Conservation (phyloP, 2,329 filamentous ascomycete species). For the Pyrenochaeta sp. region DNA sequence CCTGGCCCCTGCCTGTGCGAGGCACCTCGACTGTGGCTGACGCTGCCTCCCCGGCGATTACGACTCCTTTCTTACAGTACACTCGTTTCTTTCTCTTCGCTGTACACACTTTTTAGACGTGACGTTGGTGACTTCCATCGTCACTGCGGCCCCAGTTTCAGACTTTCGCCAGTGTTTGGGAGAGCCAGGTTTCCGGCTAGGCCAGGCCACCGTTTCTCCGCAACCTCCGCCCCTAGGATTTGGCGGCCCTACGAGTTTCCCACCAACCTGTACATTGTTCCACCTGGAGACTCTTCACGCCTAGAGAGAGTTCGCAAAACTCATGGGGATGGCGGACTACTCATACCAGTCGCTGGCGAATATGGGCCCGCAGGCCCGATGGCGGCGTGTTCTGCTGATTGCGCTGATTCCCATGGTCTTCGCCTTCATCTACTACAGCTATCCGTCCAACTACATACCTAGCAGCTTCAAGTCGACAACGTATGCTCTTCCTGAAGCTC, state of each 20-base stretch:
- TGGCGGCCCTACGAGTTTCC: background rate
- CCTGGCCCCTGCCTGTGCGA: slow-evolving; percentile 15
- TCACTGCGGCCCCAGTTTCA: background rate
- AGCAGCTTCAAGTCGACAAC: slow-evolving; percentile 25
- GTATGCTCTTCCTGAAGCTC: slow-evolving; percentile 23
- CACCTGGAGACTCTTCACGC: background rate
- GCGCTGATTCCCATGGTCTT: slow-evolving; percentile 41
- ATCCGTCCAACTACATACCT: slow-evolving; percentile 33
- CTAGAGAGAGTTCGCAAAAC: background rate
- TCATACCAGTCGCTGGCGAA: slow-evolving; percentile 42
- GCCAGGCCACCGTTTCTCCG: slow-evolving; percentile 1
- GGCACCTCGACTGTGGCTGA: slow-evolving; percentile 19
- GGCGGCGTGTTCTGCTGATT: slow-evolving; percentile 45
- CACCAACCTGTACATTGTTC: background rate
- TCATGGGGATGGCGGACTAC: slow-evolving; percentile 33
- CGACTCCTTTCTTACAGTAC: slow-evolving; percentile 7
- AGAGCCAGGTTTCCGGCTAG: background rate
- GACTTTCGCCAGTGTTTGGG: too few species aligned
- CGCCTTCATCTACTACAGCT: slow-evolving; percentile 43
- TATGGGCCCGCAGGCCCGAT: slow-evolving; percentile 46
- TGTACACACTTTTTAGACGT: slow-evolving; percentile 9
- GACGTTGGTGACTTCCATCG: slow-evolving; percentile 4
- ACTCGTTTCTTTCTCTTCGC: slow-evolving; percentile 19
- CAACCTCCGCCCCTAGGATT: slow-evolving; percentile 1
- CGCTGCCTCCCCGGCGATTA: slow-evolving; percentile 3